Base-by-base conservation (phyloP, 129 eudicot species). In the Pseudognaphalium luteoalbum region DNA sequence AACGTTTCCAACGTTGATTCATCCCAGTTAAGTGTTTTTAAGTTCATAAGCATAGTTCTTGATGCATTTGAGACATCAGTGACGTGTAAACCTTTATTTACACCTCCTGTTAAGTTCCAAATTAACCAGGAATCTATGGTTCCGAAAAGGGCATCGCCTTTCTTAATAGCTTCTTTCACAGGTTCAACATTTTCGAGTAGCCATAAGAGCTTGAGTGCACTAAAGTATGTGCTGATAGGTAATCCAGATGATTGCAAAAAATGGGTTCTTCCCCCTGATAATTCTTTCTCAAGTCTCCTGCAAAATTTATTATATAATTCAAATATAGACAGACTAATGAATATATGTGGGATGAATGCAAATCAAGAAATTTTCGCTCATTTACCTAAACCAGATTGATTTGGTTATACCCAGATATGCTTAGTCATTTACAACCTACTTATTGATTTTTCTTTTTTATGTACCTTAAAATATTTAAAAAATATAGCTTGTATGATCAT, bases 31-130 rank as follows among this genome's bases (percentile, higher is more conserved):
- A 95, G 96, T 30, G 89, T 83, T 52, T 89, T 89, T 9, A 95
- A 84, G 67, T 86, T 91, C 99, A 95, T 91, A 3, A 95, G 84
- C 99, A 95, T 95, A 32, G 99, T 95, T 76, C 99, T 80, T 39
- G 99, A 89, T 17, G 97, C 99, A 68, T 95, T 95, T 0, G 99
- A 91, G 41, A 95, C 94, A 62, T 91, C 97, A 1, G 99, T 95
- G 58, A 91, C 90, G 69, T 95, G 99, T 75, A 89, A 62, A 78
- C 99, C 99, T 10, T 64, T 73, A 5, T 86, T 64, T 3, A 75
- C 52, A 16, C 99, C 99, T 20, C 99, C 99, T 0, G 97, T 95
- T 73, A 95, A 7, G 73, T 95, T 95, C 99, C 99, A 95, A 19
- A 95, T 89, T 56, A 95, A 76, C 99, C 97, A 95, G 3, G 94